Base-by-base conservation (phyloP, 805 yeast genomes). In the Candida boidinii region DNA sequence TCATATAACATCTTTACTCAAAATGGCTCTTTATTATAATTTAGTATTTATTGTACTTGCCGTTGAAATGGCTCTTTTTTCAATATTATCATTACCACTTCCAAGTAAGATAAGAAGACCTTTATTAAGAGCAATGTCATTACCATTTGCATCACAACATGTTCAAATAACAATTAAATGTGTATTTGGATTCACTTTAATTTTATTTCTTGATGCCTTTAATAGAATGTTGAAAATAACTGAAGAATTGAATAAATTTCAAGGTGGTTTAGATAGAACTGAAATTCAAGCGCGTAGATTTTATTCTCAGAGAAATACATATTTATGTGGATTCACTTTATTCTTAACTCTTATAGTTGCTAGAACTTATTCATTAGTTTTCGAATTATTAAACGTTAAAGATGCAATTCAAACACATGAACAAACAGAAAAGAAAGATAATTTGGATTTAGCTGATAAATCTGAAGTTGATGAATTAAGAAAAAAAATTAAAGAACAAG, bases 301-400 rank as follows among this genome's bases (percentile, higher is more conserved):
- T 60, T 88, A 88, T 53, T 86, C 96, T 15, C 98, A 92, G 64
- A 77, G 99, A 64, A 92, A 92, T 66, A 76, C 87, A 79, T 92
- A 92, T 49, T 68, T 92, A 31, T 86, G 96, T 45, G 99, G 99
- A 1, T 86, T 88, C 60, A 87, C 97, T 2, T 70, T 92, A 55
- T 92, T 92, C 56, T 66, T 92, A 49, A 83, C 95, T 2, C 67
- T 88, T 51, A 80, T 86, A 33, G 76, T 88, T 44, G 77, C 80
- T 50, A 73, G 96, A 61, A 86, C 96, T 2, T 86, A 83, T 56
- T 66, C 75, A 3, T 66, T 87, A 43, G 94, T 85, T 20, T 78
- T 77, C 30, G 92, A 82, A 49, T 65, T 86, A 56, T 57, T 81
- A 31, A 61, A 62, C 37, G 70, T 76, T 48, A 81, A 76, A 67